Conservation (phyloP, 768 basidiomycete genomes). For the Sporobolomyces pararoseus region DNA sequence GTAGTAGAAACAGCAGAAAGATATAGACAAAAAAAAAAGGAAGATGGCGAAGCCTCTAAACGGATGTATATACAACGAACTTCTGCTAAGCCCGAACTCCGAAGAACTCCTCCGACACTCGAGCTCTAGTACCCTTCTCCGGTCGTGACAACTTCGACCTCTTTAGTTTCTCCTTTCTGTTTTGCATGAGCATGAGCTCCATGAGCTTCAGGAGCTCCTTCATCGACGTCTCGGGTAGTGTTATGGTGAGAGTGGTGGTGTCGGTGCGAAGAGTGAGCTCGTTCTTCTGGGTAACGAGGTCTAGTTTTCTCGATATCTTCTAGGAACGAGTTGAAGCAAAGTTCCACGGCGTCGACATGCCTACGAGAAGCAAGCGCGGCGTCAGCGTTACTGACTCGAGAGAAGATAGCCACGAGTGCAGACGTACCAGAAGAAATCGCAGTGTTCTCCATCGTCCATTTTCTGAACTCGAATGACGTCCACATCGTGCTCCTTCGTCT, state of each 20-base stretch:
- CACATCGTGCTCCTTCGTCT: constrained; percentile 52
- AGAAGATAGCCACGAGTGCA: neutral
- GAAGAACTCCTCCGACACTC: too few relatives aligned
- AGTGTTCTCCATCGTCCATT: constrained; percentile 52
- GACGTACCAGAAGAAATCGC: constrained; percentile 47
- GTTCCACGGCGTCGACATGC: constrained; percentile 56
- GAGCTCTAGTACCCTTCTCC: constrained; percentile 27
- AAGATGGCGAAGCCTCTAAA: too few relatives aligned
- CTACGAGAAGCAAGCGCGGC: constrained; percentile 20
- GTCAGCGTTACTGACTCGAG: neutral
- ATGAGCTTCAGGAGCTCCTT: neutral
- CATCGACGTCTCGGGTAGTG: neutral
- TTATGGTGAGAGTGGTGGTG: neutral
- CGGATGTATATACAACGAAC: neutral
- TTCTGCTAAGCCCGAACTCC: neutral
- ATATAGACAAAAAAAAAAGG: too few relatives aligned
- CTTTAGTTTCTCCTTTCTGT: constrained; percentile 11
- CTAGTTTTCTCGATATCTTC: constrained; percentile 53
- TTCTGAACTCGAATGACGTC: constrained; percentile 53
- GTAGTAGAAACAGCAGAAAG: too few relatives aligned
- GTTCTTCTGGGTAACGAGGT: constrained; percentile 50
- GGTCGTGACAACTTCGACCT: constrained; percentile 17
- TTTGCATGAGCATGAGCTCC: neutral
- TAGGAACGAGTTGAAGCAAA: constrained; percentile 45
- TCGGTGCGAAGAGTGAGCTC: neutral